Conservation (phyloP, 257 asterid species). For the Penstemon davidsonii region DNA sequence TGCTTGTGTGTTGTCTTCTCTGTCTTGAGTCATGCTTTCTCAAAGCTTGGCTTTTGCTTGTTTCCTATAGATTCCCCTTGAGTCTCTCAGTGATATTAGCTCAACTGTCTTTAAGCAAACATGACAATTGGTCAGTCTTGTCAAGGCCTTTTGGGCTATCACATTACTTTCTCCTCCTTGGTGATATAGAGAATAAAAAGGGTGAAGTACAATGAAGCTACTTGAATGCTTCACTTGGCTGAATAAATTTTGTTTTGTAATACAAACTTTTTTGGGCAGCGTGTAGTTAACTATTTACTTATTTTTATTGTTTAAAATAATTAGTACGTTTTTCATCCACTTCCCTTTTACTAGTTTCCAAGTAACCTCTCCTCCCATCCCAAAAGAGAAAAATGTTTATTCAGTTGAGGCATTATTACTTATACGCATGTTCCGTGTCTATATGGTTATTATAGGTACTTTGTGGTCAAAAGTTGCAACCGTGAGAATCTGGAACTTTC, state of each 20-base stretch:
- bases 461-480: conserved; percentile 97
- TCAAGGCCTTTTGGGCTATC: conserved; percentile 13
- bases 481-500: conserved; percentile 96
- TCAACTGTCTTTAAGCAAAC: not conserved
- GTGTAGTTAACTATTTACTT: not conserved
- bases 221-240: not conserved
- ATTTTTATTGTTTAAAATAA: not conserved
- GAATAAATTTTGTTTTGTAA: not conserved
- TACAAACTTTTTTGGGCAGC: not conserved
- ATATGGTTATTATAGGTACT: conserved; percentile 68
- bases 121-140: not conserved
- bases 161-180: not conserved
- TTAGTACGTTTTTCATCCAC: not conserved
- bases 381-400: not conserved
- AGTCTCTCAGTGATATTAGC: not conserved
- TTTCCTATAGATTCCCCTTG: too few species aligned
- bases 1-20: too few species aligned
- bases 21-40: too few species aligned
- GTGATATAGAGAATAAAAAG: not conserved
- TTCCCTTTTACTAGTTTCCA: not conserved
- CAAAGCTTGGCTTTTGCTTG: not conserved
- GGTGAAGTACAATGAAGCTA: not conserved
- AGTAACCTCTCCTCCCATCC: not conserved
- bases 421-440: conserved; percentile 36
- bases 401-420: conserved; percentile 29